These are phyloP conservation scores for Monosporascus sp. DNA, from an alignment of 2,329 filamentous ascomycete species.

Conservation along the genomic window DNA sequence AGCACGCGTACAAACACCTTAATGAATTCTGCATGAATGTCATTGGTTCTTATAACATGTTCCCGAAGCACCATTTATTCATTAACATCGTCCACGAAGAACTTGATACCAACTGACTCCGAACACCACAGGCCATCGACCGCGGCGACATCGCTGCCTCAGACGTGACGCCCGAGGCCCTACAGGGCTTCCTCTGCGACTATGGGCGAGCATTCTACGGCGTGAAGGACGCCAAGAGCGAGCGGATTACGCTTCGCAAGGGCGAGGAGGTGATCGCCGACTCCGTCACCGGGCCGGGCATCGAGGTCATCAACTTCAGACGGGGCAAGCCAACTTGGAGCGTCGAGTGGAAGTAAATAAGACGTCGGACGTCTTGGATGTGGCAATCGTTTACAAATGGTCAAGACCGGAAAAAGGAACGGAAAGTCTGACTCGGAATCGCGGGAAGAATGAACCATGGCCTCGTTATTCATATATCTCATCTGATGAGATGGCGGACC, in stretches of 20 bases:
- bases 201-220: constrained; percentile 24
- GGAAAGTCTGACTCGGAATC: neutral
- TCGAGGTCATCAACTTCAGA: constrained; percentile 63
- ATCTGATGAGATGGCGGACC: neutral
- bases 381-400: neutral
- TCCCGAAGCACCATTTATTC: too few relatives aligned
- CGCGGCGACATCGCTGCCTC: constrained; percentile 21
- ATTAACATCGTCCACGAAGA: too few relatives aligned
- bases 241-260: constrained; percentile 7
- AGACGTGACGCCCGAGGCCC: constrained; percentile 22
- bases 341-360: constrained; percentile 36
- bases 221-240: constrained; percentile 2
- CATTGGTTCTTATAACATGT: too few relatives aligned
- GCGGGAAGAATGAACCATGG: neutral
- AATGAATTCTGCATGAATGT: too few relatives aligned
- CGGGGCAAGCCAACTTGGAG: constrained; percentile 57
- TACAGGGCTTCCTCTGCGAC: constrained; percentile 25
- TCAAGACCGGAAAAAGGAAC: neutral
- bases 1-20: too few relatives aligned
- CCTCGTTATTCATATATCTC: neutral
- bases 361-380: too few relatives aligned
- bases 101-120: neutral
- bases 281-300: constrained; percentile 47
- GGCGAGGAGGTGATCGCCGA: constrained; percentile 44
- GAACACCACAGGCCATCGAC: constrained; percentile 27